phyloP scores from a whole-genome alignment of 1,284 basidiomycete genomes.

The Neolentinus lepideus region DNA sequence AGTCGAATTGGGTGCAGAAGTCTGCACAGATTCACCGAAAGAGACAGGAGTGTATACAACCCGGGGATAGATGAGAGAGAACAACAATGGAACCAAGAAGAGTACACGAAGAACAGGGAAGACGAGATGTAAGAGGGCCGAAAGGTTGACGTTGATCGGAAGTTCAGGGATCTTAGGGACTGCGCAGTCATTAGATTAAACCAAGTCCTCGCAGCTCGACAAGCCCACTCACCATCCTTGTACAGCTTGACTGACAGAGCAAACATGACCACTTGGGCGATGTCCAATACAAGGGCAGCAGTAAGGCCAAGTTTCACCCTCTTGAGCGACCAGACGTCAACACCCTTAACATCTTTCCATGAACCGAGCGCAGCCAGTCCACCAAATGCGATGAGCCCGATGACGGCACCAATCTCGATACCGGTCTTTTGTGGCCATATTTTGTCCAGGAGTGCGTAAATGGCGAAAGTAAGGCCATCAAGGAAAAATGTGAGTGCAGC shows the following conservation, averaged over 20 bases:
- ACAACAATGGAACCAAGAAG: conserved; percentile 50
- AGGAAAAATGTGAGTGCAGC: conserved; percentile 80
- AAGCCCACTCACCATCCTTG: conserved; percentile 33
- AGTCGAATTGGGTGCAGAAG: conserved; percentile 33
- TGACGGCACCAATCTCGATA: conserved; percentile 58
- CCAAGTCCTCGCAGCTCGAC: neutral
- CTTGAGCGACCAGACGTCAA: conserved; percentile 60
- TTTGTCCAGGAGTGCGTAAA: conserved; percentile 55
- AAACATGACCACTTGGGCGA: conserved; percentile 49
- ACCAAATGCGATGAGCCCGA: conserved; percentile 61
- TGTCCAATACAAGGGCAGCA: conserved; percentile 48
- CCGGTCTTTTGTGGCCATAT: conserved; percentile 59
- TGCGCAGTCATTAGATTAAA: conserved; percentile 6
- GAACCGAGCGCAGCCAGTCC: conserved; percentile 65
- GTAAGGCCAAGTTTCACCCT: conserved; percentile 49
- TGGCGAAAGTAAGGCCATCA: conserved; percentile 68
- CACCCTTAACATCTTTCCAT: conserved; percentile 69
- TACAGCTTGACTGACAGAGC: conserved; percentile 29
- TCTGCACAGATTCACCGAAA: conserved; percentile 25
- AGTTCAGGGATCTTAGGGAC: conserved; percentile 3
- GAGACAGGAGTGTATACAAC: conserved; percentile 48
- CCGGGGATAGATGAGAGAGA: conserved; percentile 50
- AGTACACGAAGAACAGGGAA: conserved; percentile 62
- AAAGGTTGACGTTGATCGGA: conserved; percentile 25
- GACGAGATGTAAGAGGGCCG: conserved; percentile 47